Evolutionary conservation across 768 basidiomycete species (phyloP), one percentile per base, ranked within the genome.

Genomic region (Pulveroboletus sp.): DNA sequence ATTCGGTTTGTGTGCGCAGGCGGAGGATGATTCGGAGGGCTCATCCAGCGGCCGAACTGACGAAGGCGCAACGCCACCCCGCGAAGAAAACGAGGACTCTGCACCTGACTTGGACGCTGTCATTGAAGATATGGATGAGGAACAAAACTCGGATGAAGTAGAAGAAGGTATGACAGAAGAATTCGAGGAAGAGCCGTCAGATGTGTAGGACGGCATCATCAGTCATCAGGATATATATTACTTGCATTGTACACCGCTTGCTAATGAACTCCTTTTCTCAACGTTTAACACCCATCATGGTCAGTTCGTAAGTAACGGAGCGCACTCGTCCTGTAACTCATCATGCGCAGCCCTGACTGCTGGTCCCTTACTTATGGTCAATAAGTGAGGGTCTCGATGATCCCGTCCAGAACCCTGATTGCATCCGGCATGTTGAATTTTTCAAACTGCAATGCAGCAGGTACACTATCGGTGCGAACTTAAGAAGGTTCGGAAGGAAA

Each of bases 361-460:
- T 4, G n/a, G 43, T n/a, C 36, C 27, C 38, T 20, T 29, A 6
- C 16, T 42, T 20, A 32, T 7, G 20, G 27, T 69, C 60, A 90
- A 65, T 84, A 95, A 23, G 76, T 68, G 58, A 95, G 72, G 3
- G 92, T 93, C 65, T 93, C 88, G 41, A 94, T 75, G 11, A 94
- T 71, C 20, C 83, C 87, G 61, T 95, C 93, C 50, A 93, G 64
- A 34, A 96, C 74, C 43, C 92, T 78, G 54, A 97, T 74, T 2
- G 86, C 75, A 63, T 96, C 93, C 1, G 93, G 93, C 59, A 93
- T 83, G 69, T 87, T 82, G 68, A 96, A 95, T 69, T 90, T 93
- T 72, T 97, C 93, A 59, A 81, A 96, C 48, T 86, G 84, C 56
- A 96, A 72, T 30, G 81, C 86, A 20, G 83, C 83, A 3, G 93